Conservation (phyloP, 2,329 filamentous ascomycete genomes). For the Volutella citrinella region DNA sequence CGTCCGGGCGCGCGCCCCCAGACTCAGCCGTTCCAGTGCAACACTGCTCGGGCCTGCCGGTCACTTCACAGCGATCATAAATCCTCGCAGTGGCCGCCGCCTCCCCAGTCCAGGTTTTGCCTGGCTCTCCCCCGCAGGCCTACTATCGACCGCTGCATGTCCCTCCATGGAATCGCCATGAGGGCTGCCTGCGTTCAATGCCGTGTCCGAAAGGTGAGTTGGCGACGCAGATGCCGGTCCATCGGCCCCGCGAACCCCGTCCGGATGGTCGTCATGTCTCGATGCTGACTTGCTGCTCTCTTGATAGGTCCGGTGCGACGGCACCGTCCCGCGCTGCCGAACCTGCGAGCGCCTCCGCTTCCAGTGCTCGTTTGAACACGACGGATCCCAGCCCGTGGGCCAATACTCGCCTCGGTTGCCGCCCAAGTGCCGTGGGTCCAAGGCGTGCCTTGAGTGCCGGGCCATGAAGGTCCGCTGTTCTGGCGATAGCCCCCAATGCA, state of each 20-base stretch:
- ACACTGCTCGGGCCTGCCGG: too few species aligned
- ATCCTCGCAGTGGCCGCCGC: too few species aligned
- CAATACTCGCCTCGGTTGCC: constrained; percentile 22
- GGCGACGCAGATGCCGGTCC: too few species aligned
- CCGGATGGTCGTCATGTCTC: too few species aligned
- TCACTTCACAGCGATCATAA: too few species aligned
- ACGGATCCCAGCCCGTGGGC: constrained; percentile 18
- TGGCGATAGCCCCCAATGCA: constrained; percentile 21
- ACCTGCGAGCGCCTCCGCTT: constrained; percentile 25
- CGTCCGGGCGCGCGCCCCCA: too few species aligned
- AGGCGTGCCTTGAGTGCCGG: constrained; percentile 23
- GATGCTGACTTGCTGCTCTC: too few species aligned
- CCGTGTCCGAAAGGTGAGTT: constrained; percentile 26
- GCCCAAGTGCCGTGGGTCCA: constrained; percentile 24
- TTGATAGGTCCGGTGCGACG: constrained; percentile 29
- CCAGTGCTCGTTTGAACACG: constrained; percentile 26
- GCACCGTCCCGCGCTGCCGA: constrained; percentile 21
- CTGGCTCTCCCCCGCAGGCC: too few species aligned
- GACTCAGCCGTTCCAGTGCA: too few species aligned
- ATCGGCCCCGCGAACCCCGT: too few species aligned
- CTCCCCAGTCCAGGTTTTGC: too few species aligned
- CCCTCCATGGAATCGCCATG: constrained; percentile 18
- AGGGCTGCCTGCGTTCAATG: constrained; percentile 27
- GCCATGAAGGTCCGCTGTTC: constrained; percentile 27
- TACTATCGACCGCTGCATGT: too few species aligned